phyloP scores from a whole-genome alignment of 495 filamentous ascomycete species.

The Margaritispora aquatica region DNA sequence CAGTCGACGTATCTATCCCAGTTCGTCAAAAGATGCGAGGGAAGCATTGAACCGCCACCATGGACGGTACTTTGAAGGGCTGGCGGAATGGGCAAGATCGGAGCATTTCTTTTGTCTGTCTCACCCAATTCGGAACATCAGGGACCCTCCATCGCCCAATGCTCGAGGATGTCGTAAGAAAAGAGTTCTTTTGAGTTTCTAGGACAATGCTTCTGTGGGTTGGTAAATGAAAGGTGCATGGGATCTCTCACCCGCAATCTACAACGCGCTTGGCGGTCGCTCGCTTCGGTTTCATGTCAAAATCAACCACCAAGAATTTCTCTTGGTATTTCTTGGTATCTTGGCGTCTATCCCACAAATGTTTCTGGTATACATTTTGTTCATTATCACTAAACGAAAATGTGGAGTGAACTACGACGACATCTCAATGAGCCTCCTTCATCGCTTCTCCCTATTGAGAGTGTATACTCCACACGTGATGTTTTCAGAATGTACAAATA shows the following conservation, averaged over 20 bases:
- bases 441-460: background rate
- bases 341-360: background rate
- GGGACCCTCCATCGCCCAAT: background rate
- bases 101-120: background rate
- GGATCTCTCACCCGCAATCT: background rate
- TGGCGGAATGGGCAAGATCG: background rate
- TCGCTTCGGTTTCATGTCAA: background rate
- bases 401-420: background rate
- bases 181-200: background rate
- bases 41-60: background rate
- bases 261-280: background rate
- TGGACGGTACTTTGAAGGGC: background rate
- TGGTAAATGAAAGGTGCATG: background rate
- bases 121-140: background rate
- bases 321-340: background rate
- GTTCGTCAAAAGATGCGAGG: background rate
- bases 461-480: background rate
- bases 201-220: background rate
- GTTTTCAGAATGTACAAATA: background rate
- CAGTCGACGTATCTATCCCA: background rate
- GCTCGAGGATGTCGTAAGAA: background rate
- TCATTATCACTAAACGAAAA: background rate
- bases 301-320: background rate
- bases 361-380: background rate
- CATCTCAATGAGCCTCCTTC: background rate